Base-by-base conservation (phyloP, 306 rosid species). In the Luffa aegyptiaca region DNA sequence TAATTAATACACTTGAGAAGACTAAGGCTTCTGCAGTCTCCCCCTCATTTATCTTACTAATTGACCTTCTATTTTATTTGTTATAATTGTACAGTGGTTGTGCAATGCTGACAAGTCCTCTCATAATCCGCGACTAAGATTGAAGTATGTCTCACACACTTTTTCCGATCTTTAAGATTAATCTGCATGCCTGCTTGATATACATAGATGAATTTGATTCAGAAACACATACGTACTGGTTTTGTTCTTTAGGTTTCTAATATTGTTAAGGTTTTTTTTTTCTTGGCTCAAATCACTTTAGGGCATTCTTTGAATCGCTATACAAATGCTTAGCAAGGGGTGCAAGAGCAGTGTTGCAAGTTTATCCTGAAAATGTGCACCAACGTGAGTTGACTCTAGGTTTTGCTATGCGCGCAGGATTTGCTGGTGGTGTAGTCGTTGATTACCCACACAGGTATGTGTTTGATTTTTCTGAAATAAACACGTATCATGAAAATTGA, bases 91-190 rank as follows among this genome's bases (percentile, higher is more conserved):
- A 83, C 97, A 93, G 99, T 95, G 99, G 99, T 55, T 95, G 84
- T 95, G 99, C 91, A 91, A 93, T 83, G 97, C 99, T 85, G 97
- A 95, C 84, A 95, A 87, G 59, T 93, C 97, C 70, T 90, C 92
- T 37, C 99, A 95, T 84, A 87, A 88, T 72, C 99, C 99, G 3
- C 85, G 84, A 8, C 85, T 87, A 79, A 91, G 99, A 90, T 84
- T 93, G 82, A 95, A 95, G 99, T 95, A 95, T 51, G 96, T 78
- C 73, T 48, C 36, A 1, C 44, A 48, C 21, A 14, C 12, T 66
- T 81, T 69, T 75, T 45, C 52, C 42, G 59, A 62, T 69, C 10
- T 31, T 48, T 48, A 12, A 72, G 59, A 70, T 48, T 26, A 14
- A 48, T 21, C 0, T 42, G 55, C 31, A 41, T 35, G 39, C 12